Evolutionary conservation across 169 alveolate species (phyloP), one percentile per base, ranked within the genome.

Genomic region (Nephromyces sp.): DNA sequence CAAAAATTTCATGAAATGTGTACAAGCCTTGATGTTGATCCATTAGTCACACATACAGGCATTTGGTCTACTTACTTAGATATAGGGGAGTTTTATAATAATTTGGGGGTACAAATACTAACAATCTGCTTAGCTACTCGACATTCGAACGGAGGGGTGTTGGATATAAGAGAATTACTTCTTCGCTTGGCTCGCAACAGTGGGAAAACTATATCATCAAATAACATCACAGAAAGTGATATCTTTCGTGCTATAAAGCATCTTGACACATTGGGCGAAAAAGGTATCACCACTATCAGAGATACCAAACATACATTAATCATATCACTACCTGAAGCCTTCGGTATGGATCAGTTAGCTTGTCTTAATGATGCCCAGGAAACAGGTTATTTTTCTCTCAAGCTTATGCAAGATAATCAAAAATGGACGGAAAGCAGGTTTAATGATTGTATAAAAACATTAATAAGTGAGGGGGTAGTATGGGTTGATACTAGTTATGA

Each of bases 1-100:
- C 71, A 65, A 53, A 2, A 32, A 27, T 65, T 65, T 53, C 27
- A 2, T 32, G 71, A 65, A 5, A 65, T 65, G 71, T 65, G 71
- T 32, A 5, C 72, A 27, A 5, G 68, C 22, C 5, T 65, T 2
- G 71, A 53, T 8, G 71, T 65, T 28, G 71, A 65, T 32, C 71
- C 71, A 5, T 53, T 65, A 8, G 27, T 6, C 3, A 30, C 68
- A 24, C 2, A 32, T 65, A 28, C 53, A 27, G 72, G 66, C 33
- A 24, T 65, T 15, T 65, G 66, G 72, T 28, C 66, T 28, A 27
- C 43, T 3, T 32, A 30, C 27, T 25, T 62, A n/a, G 68, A 57
- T 8, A n/a, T 62, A 24, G 68, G 68, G 15, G 28, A 21, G 15
- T 62, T 62, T 57, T 62, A 62, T 57, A 21, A 24, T 62, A n/a